Evolutionary conservation across 306 rosid species (phyloP).

Genomic region (Pterocarpus macrocarpus): DNA sequence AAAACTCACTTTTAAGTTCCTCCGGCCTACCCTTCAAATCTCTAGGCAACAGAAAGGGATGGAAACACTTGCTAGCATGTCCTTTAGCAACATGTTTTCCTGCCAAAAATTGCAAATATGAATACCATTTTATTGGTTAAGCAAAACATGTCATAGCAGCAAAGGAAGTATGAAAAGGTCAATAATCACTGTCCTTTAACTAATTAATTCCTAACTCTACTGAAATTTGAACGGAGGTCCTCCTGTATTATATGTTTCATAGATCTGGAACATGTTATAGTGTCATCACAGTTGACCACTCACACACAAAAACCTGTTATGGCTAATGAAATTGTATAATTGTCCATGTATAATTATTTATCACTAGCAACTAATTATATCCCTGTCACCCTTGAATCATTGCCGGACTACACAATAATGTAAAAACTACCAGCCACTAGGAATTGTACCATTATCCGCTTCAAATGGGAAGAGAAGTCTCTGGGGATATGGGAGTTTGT

Average conservation of each 20-base stretch:
- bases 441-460: constrained; percentile 68
- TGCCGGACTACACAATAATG: not conserved
- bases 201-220: too few relatives aligned
- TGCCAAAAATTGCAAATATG: constrained; percentile 45
- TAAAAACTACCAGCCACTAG: constrained; percentile 22
- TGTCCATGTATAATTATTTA: constrained; percentile 5
- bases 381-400: constrained; percentile 8
- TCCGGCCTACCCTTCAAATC: constrained; percentile 71
- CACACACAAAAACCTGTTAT: constrained; percentile 7
- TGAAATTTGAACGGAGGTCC: not conserved
- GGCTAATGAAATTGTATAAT: constrained; percentile 21
- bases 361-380: constrained; percentile 18
- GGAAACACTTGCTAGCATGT: constrained; percentile 72
- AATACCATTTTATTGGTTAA: constrained; percentile 34
- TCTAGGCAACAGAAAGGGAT: constrained; percentile 73
- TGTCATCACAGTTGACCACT: not conserved
- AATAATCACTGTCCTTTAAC: not conserved
- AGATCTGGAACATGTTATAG: constrained; percentile 4
- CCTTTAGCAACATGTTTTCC: constrained; percentile 77
- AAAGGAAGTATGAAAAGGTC: constrained; percentile 16
- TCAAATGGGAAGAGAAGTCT: constrained; percentile 91
- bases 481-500: constrained; percentile 83
- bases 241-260: not conserved
- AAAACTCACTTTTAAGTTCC: constrained; percentile 68
- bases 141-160: not conserved